Evolutionary conservation across 345 rosid species (phyloP).

Genomic region (Syzygium oleosum): DNA sequence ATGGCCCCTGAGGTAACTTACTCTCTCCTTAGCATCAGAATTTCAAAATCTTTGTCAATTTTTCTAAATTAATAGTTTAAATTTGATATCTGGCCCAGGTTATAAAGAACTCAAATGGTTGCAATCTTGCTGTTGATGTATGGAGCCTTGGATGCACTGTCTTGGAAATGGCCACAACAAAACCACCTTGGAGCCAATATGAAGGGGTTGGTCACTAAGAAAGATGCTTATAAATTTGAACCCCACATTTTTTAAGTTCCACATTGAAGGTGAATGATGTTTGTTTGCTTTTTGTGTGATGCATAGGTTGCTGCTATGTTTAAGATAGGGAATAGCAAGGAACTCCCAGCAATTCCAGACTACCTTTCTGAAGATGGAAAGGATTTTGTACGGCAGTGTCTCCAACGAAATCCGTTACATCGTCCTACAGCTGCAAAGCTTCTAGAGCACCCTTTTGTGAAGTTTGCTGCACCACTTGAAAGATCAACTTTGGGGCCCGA

Average conservation of each 20-base stretch:
- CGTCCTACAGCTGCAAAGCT: conserved; percentile 58
- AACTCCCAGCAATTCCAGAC: conserved; percentile 68
- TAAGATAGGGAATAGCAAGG: conserved; percentile 74
- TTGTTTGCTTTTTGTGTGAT: not conserved
- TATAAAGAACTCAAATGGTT: conserved; percentile 49
- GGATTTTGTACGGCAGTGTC: conserved; percentile 52
- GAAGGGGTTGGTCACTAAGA: conserved; percentile 54
- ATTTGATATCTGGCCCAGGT: conserved; percentile 28
- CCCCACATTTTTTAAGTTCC: not conserved
- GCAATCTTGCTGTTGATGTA: conserved; percentile 72
- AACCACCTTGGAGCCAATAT: conserved; percentile 81
- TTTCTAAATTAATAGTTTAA: not conserved
- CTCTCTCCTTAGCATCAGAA: not conserved
- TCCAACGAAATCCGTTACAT: conserved; percentile 48
- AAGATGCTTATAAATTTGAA: not conserved
- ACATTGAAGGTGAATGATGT: not conserved
- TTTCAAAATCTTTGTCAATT: not conserved
- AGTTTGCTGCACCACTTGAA: conserved; percentile 42
- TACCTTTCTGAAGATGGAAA: conserved; percentile 57
- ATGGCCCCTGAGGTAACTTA: conserved; percentile 77
- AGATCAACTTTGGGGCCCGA: conserved; percentile 32
- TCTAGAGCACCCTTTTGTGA: conserved; percentile 57
- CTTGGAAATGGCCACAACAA: conserved; percentile 78
- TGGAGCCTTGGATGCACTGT: conserved; percentile 91
- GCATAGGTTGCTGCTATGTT: conserved; percentile 60